Conservation (phyloP, 768 basidiomycete genomes). For the Collybia sp. region DNA sequence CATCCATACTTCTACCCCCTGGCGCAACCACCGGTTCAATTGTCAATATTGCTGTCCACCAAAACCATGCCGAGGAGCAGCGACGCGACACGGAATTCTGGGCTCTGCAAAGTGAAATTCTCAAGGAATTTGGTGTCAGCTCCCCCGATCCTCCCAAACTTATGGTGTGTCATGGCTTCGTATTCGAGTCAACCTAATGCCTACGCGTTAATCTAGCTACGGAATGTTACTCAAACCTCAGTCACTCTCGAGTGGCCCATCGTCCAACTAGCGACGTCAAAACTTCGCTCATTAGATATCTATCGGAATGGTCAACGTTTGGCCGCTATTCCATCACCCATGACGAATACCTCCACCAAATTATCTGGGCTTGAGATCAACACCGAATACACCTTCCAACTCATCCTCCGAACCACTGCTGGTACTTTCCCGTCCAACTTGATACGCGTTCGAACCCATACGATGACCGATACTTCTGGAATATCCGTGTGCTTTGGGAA, state of each 20-base stretch:
- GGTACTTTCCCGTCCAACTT: slow-evolving; percentile 87
- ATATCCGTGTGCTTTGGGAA: slow-evolving; percentile 95
- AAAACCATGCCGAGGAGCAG: slow-evolving; percentile 82
- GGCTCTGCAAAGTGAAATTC: slow-evolving; percentile 77
- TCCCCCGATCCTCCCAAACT: slow-evolving; percentile 73
- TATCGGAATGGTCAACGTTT: slow-evolving; percentile 89
- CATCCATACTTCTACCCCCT: slow-evolving; percentile 89
- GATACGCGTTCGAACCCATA: slow-evolving; percentile 83
- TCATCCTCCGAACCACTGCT: slow-evolving; percentile 88
- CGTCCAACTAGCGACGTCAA: slow-evolving; percentile 79
- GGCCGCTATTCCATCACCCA: slow-evolving; percentile 78
- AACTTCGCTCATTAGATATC: slow-evolving; percentile 85
- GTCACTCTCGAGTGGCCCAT: slow-evolving; percentile 95
- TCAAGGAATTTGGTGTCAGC: slow-evolving; percentile 63
- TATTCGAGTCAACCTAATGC: neutral
- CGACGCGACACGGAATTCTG: slow-evolving; percentile 80
- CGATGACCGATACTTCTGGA: slow-evolving; percentile 92
- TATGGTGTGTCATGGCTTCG: slow-evolving; percentile 40
- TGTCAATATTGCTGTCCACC: slow-evolving; percentile 92
- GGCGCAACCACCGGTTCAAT: slow-evolving; percentile 93
- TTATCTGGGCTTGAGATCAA: slow-evolving; percentile 77
- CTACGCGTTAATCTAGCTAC: slow-evolving; percentile 43
- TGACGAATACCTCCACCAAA: slow-evolving; percentile 84
- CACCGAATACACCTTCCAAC: slow-evolving; percentile 91
- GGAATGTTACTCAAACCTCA: slow-evolving; percentile 95